phyloP scores from a whole-genome alignment of 164 flowering plant species.

The Cinnamomum micranthum region DNA sequence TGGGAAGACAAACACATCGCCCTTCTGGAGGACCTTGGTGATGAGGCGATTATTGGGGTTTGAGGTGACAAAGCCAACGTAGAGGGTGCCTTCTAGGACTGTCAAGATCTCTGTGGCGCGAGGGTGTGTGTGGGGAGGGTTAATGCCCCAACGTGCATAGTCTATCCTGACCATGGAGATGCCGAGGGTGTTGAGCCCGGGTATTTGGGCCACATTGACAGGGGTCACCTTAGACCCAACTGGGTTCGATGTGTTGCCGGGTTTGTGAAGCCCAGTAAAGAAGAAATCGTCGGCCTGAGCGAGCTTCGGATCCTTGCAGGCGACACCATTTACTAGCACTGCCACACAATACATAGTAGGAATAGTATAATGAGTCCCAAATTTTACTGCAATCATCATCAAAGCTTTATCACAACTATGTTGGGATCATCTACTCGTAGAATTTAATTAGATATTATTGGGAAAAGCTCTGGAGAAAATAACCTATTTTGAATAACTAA shows the following conservation, averaged over 20 bases:
- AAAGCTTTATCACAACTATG: too few relatives aligned
- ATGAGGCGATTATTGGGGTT: neutral
- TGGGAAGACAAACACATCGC: conserved; percentile 9
- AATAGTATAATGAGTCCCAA: too few relatives aligned
- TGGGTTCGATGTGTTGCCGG: neutral
- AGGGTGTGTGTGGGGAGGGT: neutral
- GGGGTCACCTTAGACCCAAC: neutral
- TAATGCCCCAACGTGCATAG: neutral
- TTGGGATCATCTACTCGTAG: too few relatives aligned
- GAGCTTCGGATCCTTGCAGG: conserved; percentile 12
- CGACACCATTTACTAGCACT: conserved; percentile 9
- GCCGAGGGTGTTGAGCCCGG: neutral
- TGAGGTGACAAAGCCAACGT: neutral
- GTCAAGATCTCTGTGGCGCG: conserved; percentile 4
- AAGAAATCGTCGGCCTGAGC: conserved; percentile 10
- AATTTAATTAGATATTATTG: too few relatives aligned
- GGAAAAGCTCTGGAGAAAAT: too few relatives aligned
- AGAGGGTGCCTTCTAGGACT: conserved; percentile 2
- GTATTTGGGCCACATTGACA: neutral
- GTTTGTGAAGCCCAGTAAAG: conserved; percentile 8
- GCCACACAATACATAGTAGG: neutral
- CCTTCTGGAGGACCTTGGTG: neutral
- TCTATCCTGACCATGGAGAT: neutral
- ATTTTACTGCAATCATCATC: neutral
- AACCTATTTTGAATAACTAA: too few relatives aligned